phyloP scores from a whole-genome alignment of 2,329 filamentous ascomycete species.

The Exophiala spinifera region DNA sequence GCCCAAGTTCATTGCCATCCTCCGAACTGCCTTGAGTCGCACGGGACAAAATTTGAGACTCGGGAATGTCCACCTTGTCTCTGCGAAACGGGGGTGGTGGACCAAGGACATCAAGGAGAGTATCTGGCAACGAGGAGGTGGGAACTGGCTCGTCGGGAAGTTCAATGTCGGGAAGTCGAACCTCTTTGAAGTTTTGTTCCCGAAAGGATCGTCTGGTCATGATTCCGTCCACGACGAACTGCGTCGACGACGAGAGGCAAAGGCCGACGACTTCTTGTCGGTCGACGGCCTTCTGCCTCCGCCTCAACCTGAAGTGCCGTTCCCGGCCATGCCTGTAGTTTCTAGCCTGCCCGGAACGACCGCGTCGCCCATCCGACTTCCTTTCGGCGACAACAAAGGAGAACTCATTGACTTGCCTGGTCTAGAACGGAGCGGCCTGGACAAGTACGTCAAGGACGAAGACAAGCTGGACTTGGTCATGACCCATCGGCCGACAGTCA shows the following conservation, averaged over 20 bases:
- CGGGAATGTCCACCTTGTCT: slow-evolving; percentile 83
- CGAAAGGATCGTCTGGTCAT: slow-evolving; percentile 64
- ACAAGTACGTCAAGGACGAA: slow-evolving; percentile 65
- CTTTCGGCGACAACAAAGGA: slow-evolving; percentile 75
- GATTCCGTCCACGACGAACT: slow-evolving; percentile 33
- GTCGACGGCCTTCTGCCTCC: slow-evolving; percentile 67
- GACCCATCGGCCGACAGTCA: slow-evolving; percentile 69
- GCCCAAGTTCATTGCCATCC: slow-evolving; percentile 74
- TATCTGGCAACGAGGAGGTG: slow-evolving; percentile 79
- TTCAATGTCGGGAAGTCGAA: slow-evolving; percentile 96
- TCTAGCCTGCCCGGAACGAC: slow-evolving; percentile 89
- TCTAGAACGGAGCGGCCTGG: slow-evolving; percentile 69
- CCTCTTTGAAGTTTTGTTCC: slow-evolving; percentile 82
- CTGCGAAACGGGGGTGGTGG: slow-evolving; percentile 86
- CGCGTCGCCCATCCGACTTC: slow-evolving; percentile 87
- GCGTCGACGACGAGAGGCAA: slow-evolving; percentile 32
- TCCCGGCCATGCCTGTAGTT: slow-evolving; percentile 79
- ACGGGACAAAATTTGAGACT: slow-evolving; percentile 69
- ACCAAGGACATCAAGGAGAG: slow-evolving; percentile 80
- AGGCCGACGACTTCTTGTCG: slow-evolving; percentile 25
- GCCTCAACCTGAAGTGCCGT: slow-evolving; percentile 67
- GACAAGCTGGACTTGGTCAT: slow-evolving; percentile 70
- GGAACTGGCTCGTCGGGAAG: slow-evolving; percentile 95
- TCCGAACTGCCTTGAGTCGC: slow-evolving; percentile 72
- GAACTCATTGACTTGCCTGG: slow-evolving; percentile 94